Evolutionary conservation across 2,329 filamentous ascomycete genomes (phyloP).

Genomic region (Colletotrichum higginsianum): DNA sequence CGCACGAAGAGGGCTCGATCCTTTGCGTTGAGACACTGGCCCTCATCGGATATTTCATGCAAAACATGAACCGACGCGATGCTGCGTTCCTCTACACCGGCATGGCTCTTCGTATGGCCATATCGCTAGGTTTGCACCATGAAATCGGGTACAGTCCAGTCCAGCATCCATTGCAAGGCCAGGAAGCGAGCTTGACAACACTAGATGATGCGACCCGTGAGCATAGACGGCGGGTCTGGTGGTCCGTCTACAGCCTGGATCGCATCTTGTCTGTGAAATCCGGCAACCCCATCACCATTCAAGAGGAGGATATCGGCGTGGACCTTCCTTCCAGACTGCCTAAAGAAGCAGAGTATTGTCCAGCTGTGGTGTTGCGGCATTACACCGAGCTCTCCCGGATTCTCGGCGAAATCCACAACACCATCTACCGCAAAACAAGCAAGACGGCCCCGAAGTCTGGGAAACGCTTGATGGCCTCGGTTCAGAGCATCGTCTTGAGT

Average conservation of each 20-base stretch:
- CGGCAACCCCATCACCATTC: slow-evolving; percentile 50
- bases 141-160: slow-evolving; percentile 54
- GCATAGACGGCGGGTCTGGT: slow-evolving; percentile 59
- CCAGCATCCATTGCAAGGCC: slow-evolving; percentile 13
- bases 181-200: slow-evolving; percentile 14
- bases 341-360: slow-evolving; percentile 49
- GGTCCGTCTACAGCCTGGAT: slow-evolving; percentile 53
- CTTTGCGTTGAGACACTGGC: slow-evolving; percentile 69
- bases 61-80: slow-evolving; percentile 69
- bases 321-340: slow-evolving; percentile 50
- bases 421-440: slow-evolving; percentile 63
- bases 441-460: slow-evolving; percentile 57
- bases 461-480: slow-evolving; percentile 62
- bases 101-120: slow-evolving; percentile 69
- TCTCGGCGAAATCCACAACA: slow-evolving; percentile 48
- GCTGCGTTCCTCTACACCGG: slow-evolving; percentile 70
- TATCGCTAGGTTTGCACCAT: slow-evolving; percentile 69
- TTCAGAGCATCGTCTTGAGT: slow-evolving; percentile 65
- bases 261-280: slow-evolving; percentile 52
- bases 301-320: slow-evolving; percentile 53
- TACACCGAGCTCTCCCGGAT: slow-evolving; percentile 51
- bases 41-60: slow-evolving; percentile 70
- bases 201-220: slow-evolving; percentile 51
- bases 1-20: slow-evolving; percentile 69
- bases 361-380: slow-evolving; percentile 47